Base-by-base conservation (phyloP, 768 basidiomycete species). In the Podaxis pistillaris region DNA sequence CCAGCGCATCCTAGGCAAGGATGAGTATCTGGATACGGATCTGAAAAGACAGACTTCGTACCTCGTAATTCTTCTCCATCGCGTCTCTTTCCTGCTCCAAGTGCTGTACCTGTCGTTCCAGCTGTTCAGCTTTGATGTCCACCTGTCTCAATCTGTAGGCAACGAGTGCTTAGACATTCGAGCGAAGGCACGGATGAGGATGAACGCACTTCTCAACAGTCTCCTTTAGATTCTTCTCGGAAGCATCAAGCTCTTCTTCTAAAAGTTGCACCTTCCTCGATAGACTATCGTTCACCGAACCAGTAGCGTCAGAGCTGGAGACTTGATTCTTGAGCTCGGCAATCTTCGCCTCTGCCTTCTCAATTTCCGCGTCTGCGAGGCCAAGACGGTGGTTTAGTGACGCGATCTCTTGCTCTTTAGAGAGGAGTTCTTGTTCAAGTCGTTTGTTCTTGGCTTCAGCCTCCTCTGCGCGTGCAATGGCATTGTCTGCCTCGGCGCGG, bases 61-160 rank as follows among this genome's bases (percentile, higher is more conserved):
- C 95, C 82, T 96, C 96, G 79, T 86, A 91, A 78, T 96, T 98
- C 83, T 89, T 86, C 86, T 97, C 96, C 93, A 91, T 94, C 44
- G 73, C 70, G 73, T 98, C 96, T 56, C 96, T 88, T 75, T 99
- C 97, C 71, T 91, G 87, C 73, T 98, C 96, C 53, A 86, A 80
- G 49, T 91, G 85, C 67, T 86, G 81, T 19, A 97, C 88, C 72
- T 96, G 93, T 54, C 95, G 87, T 78, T 98, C 96, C 73, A 93
- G 97, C 79, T 98, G 94, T 75, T 99, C 97, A 9, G 96, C 96
- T 80, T 98, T 99, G 76, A 98, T 90, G 72, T 99, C 97, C 62
- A 96, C 94, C 72, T 96, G 93, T 65, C 96, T 83, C 69, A 99
- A 83, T 76, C 96, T 98, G 55, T 30, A 55, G 40, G 38, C 6